Evolutionary conservation across 306 rosid genomes (phyloP).

Genomic region (Aeschynomene evenia): DNA sequence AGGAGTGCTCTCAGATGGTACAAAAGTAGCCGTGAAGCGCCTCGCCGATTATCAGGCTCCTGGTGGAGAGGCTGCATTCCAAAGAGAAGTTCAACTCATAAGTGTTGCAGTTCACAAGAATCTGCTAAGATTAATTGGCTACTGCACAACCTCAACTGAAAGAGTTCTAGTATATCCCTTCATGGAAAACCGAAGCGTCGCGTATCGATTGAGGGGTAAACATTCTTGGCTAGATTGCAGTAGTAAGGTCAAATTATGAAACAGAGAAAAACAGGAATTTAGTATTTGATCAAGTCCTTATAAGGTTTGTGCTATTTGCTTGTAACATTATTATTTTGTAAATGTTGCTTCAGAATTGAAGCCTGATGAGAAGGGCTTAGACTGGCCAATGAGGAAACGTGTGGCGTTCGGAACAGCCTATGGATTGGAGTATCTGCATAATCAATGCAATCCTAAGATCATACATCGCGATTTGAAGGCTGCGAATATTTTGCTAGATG

Average conservation of each 20-base stretch:
- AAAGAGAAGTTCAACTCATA: conserved; percentile 86
- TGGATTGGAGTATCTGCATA: conserved; percentile 71
- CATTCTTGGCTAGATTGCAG: not conserved
- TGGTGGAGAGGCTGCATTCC: conserved; percentile 92
- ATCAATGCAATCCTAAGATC: conserved; percentile 71
- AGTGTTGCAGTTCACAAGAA: conserved; percentile 92
- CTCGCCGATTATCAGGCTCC: conserved; percentile 77
- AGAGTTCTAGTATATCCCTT: conserved; percentile 95
- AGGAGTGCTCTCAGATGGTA: conserved; percentile 72
- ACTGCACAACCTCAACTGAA: conserved; percentile 70
- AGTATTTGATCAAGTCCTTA: not conserved
- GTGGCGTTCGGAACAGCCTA: conserved; percentile 29
- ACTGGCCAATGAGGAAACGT: conserved; percentile 21
- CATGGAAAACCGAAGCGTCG: conserved; percentile 93
- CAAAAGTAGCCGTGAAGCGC: conserved; percentile 83
- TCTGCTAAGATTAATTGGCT: conserved; percentile 81
- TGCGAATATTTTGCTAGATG: conserved; percentile 71
- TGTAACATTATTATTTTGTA: not conserved
- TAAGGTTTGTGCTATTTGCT: not conserved
- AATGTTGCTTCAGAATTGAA: conserved; percentile 14
- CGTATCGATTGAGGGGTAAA: conserved; percentile 80
- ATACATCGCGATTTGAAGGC: conserved; percentile 81
- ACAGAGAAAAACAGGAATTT: not conserved
- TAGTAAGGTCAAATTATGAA: not conserved
- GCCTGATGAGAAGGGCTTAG: conserved; percentile 26